Base-by-base conservation (phyloP, 352 stramenopile species). In the Pythium guiyangense region DNA sequence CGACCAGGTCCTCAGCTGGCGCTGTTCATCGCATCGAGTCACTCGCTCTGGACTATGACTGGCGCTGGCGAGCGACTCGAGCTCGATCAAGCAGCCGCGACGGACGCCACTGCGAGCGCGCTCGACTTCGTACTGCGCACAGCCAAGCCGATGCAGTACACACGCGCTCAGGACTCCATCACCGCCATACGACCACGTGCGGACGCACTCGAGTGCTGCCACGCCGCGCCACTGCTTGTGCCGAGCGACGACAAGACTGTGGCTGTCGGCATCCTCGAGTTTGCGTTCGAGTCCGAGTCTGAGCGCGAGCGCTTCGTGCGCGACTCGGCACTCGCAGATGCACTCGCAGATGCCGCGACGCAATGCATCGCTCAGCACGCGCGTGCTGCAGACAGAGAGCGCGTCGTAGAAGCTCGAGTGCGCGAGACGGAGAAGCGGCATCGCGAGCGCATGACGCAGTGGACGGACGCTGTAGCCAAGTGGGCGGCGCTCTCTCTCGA, bases 221-320 rank as follows among this genome's bases (percentile, higher is more conserved):
- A 57, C 20, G 37, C 27, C 18, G 27, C 51, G 18, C 59, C 52
- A 11, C 46, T 60, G 9, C 47, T 22, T 34, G 31, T 12, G 14
- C 42, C 54, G 26, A n/a, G 18, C 6, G 51, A 25, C 6, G 25
- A 34, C 2, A 20, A 56, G 20, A 40, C 31, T 9, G 39, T 14
- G 4, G 22, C 42, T 9, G 15, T 40, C 4, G 59, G 51, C 26
- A 40, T 65, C 10, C 26, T 65, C 18, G 46, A 65, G 46, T 55
- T 65, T 45, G 59, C 45, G 6, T 65, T 65, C 14, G 59, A 31
- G 29, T 53, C 46, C 35, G 45, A 65, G 27, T 20, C 29, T 12
- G 52, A 60, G 31, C 46, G 39, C 17, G 37, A 60, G 14, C 49
- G 40, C 20, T 60, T 65, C 34, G 14, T 52, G 25, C 25, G 20